Conservation (phyloP, 768 basidiomycete species). For the Auriscalpium orientale region DNA sequence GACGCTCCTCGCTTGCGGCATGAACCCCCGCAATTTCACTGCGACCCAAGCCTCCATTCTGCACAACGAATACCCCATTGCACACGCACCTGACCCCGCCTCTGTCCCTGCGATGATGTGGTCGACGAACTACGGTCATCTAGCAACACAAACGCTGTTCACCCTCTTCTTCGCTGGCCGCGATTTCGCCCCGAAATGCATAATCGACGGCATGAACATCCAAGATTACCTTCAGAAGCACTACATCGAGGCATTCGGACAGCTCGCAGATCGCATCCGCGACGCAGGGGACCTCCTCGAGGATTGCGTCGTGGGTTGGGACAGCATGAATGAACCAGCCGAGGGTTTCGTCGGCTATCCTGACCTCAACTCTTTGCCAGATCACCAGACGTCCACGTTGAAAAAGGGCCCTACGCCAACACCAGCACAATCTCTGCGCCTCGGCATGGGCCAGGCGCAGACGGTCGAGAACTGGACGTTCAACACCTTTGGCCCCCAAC, state of each 20-base stretch:
- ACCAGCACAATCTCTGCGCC: conserved; percentile 71
- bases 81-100: conserved; percentile 57
- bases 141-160: conserved; percentile 83
- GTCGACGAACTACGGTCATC: conserved; percentile 91
- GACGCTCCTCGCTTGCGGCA: conserved; percentile 86
- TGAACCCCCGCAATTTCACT: conserved; percentile 79
- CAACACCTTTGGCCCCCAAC: conserved; percentile 66
- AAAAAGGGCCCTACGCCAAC: conserved; percentile 88
- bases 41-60: conserved; percentile 80
- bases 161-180: conserved; percentile 92
- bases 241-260: conserved; percentile 67
- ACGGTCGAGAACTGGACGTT: conserved; percentile 82
- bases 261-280: conserved; percentile 66
- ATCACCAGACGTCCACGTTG: conserved; percentile 58
- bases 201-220: conserved; percentile 87
- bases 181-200: conserved; percentile 83
- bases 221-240: conserved; percentile 82
- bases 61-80: conserved; percentile 79
- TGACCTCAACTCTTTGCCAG: conserved; percentile 60
- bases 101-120: conserved; percentile 90
- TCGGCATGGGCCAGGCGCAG: conserved; percentile 84
- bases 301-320: conserved; percentile 92
- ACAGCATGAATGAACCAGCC: conserved; percentile 90
- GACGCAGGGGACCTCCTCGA: conserved; percentile 76
- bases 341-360: conserved; percentile 73